Conservation (phyloP, 176 grass and related monocot genomes). For the Triticum urartu region DNA sequence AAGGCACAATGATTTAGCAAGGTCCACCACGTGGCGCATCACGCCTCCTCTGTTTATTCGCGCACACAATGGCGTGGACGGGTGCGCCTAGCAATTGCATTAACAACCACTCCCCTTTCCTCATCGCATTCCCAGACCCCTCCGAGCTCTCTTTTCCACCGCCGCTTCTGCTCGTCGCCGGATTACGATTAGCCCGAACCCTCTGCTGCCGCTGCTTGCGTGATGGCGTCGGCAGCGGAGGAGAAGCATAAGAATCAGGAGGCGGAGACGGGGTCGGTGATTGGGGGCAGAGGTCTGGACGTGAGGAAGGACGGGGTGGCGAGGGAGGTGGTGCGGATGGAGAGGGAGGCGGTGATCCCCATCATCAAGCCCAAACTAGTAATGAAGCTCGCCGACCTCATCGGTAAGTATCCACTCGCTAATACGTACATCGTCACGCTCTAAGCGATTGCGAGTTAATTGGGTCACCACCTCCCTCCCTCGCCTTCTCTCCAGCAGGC, state of each 20-base stretch:
- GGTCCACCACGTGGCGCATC: slow-evolving; percentile 15
- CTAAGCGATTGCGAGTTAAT: not conserved
- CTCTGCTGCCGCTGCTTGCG: not conserved
- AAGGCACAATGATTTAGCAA: slow-evolving; percentile 17
- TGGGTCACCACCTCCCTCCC: not conserved
- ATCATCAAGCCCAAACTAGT: slow-evolving; percentile 79
- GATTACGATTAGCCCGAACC: not conserved
- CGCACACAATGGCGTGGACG: not conserved
- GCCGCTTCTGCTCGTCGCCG: not conserved
- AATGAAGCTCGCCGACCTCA: slow-evolving; percentile 75
- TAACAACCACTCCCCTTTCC: not conserved
- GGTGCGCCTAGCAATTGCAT: not conserved
- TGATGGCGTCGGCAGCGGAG: not conserved
- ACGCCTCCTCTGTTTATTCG: not conserved
- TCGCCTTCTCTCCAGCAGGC: not conserved
- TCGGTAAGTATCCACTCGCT: slow-evolving; percentile 52
- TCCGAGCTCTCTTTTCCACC: not conserved
- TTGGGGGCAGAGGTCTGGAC: slow-evolving; percentile 17
- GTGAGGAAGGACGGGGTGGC: slow-evolving; percentile 38
- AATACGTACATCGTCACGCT: not conserved
- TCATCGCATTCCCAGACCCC: not conserved
- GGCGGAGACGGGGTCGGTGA: not conserved
- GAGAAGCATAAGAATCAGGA: not conserved
- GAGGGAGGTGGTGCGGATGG: slow-evolving; percentile 64
- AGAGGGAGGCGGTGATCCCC: slow-evolving; percentile 78